Conservation (phyloP, 805 yeast species). For the Hanseniaspora lachancei region DNA sequence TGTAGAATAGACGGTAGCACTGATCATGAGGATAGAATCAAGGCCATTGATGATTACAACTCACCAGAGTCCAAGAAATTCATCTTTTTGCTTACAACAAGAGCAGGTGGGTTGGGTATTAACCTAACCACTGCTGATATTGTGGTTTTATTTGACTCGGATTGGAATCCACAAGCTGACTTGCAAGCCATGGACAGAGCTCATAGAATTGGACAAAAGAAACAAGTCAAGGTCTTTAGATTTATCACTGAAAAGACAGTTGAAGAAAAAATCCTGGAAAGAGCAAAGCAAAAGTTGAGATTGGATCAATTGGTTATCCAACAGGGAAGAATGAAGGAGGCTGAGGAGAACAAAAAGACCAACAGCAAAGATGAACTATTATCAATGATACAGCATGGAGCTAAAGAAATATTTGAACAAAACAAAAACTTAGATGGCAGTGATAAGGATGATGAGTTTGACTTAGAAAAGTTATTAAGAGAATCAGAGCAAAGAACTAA, state of each 20-base stretch:
- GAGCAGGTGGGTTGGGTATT: slow-evolving; percentile 87
- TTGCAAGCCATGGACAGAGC: slow-evolving; percentile 85
- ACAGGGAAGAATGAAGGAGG: slow-evolving; percentile 41
- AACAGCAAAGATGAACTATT: slow-evolving; percentile 56
- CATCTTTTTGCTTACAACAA: slow-evolving; percentile 62
- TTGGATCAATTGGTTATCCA: slow-evolving; percentile 74
- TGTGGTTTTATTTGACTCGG: slow-evolving; percentile 64
- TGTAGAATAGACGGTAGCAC: slow-evolving; percentile 79
- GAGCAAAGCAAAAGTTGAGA: slow-evolving; percentile 69
- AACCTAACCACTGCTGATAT: slow-evolving; percentile 70
- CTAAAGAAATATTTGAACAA: slow-evolving; percentile 41
- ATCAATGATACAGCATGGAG: slow-evolving; percentile 76
- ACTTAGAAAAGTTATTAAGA: slow-evolving; percentile 47
- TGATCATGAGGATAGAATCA: slow-evolving; percentile 61
- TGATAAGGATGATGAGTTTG: slow-evolving; percentile 33
- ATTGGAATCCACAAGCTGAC: slow-evolving; percentile 86
- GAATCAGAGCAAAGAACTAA: slow-evolving; percentile 52
- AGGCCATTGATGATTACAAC: slow-evolving; percentile 67
- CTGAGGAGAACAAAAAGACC: slow-evolving; percentile 22
- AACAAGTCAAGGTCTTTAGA: slow-evolving; percentile 68
- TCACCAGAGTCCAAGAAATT: slow-evolving; percentile 62
- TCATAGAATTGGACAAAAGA: slow-evolving; percentile 76
- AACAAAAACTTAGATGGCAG: slow-evolving; percentile 22
- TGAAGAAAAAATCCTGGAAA: slow-evolving; percentile 67
- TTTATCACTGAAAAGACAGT: slow-evolving; percentile 71